These are phyloP conservation scores for Aspergillus aculeatus DNA, from an alignment of 2,329 filamentous ascomycete species.

Conservation along the genomic window DNA sequence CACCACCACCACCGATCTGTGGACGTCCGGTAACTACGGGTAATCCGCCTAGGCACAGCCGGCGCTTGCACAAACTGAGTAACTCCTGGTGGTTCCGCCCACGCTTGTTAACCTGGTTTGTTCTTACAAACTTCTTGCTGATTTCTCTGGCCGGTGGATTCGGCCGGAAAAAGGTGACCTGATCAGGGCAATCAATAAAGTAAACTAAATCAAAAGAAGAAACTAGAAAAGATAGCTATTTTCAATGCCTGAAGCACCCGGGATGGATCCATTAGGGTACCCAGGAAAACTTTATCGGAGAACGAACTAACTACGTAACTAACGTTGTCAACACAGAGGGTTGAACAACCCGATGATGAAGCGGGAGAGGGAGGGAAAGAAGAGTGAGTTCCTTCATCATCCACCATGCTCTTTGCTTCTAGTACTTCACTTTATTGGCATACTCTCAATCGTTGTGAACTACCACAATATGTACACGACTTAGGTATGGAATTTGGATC, in stretches of 20 bases:
- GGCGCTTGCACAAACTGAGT: constrained; percentile 1
- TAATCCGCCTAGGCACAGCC: constrained; percentile 7
- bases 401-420: not conserved
- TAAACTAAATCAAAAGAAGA: not conserved
- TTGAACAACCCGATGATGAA: not conserved
- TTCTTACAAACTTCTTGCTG: not conserved
- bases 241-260: not conserved
- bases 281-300: not conserved
- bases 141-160: not conserved
- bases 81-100: not conserved
- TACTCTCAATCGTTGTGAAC: not conserved
- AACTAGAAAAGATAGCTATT: not conserved
- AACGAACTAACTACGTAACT: not conserved
- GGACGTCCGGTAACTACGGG: constrained; percentile 7
- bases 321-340: not conserved
- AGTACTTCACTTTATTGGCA: not conserved
- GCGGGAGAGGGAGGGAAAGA: not conserved
- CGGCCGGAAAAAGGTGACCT: not conserved
- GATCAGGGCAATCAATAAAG: not conserved
- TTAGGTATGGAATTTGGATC: too few relatives aligned
- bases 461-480: not conserved
- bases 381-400: not conserved
- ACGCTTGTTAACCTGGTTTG: not conserved
- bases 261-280: not conserved
- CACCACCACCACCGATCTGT: not conserved